Evolutionary conservation across 768 basidiomycete species (phyloP).

Genomic region (Phanerochaete carnosa): DNA sequence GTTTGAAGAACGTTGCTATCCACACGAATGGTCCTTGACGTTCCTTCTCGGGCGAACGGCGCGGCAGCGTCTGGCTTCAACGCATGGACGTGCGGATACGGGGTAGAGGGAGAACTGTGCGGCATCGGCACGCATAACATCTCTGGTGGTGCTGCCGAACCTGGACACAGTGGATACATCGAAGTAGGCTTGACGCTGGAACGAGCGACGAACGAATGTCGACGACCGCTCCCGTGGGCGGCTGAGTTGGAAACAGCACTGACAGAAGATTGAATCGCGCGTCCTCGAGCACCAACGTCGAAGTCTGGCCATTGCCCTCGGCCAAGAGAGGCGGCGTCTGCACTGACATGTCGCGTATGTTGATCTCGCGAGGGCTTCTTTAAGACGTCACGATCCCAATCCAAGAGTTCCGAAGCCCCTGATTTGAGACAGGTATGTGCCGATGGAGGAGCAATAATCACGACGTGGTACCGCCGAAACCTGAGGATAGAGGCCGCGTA

Average conservation of each 20-base stretch:
- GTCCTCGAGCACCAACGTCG: not conserved
- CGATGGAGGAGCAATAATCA: conserved; percentile 11
- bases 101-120: not conserved
- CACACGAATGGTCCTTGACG: not conserved
- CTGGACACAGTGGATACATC: too few relatives aligned
- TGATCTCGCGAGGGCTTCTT: not conserved
- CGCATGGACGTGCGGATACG: not conserved
- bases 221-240: not conserved
- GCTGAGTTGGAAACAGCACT: not conserved
- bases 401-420: conserved; percentile 51
- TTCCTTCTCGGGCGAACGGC: not conserved
- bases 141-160: not conserved
- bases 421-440: conserved; percentile 45
- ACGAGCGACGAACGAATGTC: conserved; percentile 3
- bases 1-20: not conserved
- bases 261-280: not conserved
- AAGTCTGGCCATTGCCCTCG: not conserved
- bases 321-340: not conserved
- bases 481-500: conserved; percentile 56
- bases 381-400: conserved; percentile 37
- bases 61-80: not conserved
- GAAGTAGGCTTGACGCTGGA: not conserved
- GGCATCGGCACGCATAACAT: not conserved
- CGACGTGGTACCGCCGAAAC: conserved; percentile 13
- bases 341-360: conserved; percentile 4